phyloP scores from a whole-genome alignment of 2,329 filamentous ascomycete genomes.

The Pseudogymnoascus sp. region DNA sequence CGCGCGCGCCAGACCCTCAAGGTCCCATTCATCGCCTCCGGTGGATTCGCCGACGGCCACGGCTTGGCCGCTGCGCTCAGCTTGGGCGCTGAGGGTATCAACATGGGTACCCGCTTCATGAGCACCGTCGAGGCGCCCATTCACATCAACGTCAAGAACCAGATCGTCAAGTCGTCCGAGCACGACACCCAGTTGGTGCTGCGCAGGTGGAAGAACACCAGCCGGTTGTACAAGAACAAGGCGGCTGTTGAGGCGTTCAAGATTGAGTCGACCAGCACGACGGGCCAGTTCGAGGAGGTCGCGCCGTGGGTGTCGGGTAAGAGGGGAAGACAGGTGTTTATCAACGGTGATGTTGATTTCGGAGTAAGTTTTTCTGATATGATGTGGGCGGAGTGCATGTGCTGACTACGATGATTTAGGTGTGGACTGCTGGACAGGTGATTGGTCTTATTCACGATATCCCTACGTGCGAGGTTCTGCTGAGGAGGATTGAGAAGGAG shows the following conservation, averaged over 20 bases:
- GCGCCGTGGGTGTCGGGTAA: slow-evolving; percentile 83
- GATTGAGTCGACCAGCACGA: slow-evolving; percentile 74
- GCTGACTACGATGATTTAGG: slow-evolving; percentile 40
- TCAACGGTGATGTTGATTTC: slow-evolving; percentile 83
- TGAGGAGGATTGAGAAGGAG: slow-evolving; percentile 70
- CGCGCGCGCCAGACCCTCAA: slow-evolving; percentile 75
- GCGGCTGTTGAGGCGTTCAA: slow-evolving; percentile 72
- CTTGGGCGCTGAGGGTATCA: slow-evolving; percentile 87
- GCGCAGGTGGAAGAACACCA: slow-evolving; percentile 88
- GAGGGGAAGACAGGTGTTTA: slow-evolving; percentile 82
- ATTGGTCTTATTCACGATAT: slow-evolving; percentile 84
- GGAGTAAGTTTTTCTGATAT: slow-evolving; percentile 56
- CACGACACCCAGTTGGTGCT: slow-evolving; percentile 86
- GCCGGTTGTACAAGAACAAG: slow-evolving; percentile 82
- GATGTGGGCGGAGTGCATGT: not conserved
- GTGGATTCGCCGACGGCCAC: slow-evolving; percentile 90
- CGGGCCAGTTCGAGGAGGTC: slow-evolving; percentile 84
- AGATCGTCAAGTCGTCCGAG: slow-evolving; percentile 83
- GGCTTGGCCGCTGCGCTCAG: slow-evolving; percentile 86
- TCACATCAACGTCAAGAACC: slow-evolving; percentile 86
- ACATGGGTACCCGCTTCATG: slow-evolving; percentile 99
- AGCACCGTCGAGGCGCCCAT: slow-evolving; percentile 90
- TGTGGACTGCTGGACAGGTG: slow-evolving; percentile 96
- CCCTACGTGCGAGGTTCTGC: slow-evolving; percentile 63
- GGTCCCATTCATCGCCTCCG: slow-evolving; percentile 90